Percentiles rank a stretch among this genome's conserved stretches.
Conservation (phyloP, 257 asterid species). For the Echium plantagineum region DNA sequence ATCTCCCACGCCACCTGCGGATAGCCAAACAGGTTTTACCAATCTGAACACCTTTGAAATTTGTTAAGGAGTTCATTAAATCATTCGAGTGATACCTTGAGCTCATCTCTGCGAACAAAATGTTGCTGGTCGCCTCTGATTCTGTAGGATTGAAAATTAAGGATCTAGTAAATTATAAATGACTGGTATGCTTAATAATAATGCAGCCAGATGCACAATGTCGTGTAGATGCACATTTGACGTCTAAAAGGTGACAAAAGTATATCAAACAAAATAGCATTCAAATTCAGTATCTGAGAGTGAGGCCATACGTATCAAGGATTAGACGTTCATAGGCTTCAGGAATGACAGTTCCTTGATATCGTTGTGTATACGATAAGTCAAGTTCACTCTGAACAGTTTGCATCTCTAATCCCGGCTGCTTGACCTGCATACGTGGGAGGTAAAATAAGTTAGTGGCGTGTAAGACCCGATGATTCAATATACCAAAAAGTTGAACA, state of each 20-base stretch:
- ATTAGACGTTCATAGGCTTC: conserved; percentile 98
- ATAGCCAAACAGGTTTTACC: neutral
- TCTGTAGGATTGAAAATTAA: conserved; percentile 24
- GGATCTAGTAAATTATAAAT: conserved; percentile 1
- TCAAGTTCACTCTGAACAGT: conserved; percentile 93
- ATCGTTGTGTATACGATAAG: conserved; percentile 78
- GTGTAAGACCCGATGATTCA: neutral
- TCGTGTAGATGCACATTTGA: too few relatives aligned
- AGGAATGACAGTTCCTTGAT: conserved; percentile 72
- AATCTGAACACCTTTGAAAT: conserved; percentile 1
- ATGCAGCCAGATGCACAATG: neutral
- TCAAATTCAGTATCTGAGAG: neutral
- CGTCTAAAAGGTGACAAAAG: neutral
- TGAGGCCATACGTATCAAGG: conserved; percentile 81
- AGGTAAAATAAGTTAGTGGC: conserved; percentile 8
- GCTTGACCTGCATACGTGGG: conserved; percentile 63
- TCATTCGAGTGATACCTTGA: conserved; percentile 43
- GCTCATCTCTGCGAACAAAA: conserved; percentile 95
- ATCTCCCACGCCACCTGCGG: conserved; percentile 95
- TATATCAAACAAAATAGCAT: neutral
- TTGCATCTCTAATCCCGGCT: conserved; percentile 90
- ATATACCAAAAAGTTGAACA: neutral
- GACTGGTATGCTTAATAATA: neutral
- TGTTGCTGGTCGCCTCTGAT: conserved; percentile 98
- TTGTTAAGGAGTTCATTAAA: neutral